These are phyloP conservation scores for Carex parvula DNA, from an alignment of 176 grass and related monocot genomes.

Conservation along the genomic window DNA sequence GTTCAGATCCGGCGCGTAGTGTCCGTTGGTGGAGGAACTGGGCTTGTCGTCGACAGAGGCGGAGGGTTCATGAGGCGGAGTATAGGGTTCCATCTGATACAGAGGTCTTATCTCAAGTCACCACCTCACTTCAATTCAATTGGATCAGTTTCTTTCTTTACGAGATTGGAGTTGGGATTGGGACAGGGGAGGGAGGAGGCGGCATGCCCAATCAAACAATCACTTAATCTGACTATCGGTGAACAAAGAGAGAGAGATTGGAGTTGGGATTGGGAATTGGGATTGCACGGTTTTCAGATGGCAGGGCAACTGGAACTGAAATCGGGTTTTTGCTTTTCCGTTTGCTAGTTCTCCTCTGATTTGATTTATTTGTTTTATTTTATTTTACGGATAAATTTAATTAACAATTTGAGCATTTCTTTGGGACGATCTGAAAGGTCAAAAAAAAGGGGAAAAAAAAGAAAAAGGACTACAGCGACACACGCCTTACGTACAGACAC, in stretches of 20 bases:
- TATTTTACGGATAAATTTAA: neutral
- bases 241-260: neutral
- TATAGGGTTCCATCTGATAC: slow-evolving; percentile 7
- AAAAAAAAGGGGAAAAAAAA: neutral
- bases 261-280: neutral
- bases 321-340: neutral
- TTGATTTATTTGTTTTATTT: slow-evolving; percentile 2
- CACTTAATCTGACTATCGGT: neutral
- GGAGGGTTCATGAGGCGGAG: neutral
- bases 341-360: neutral
- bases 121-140: neutral
- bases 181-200: neutral
- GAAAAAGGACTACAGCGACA: neutral
- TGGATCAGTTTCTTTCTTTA: neutral
- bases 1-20: neutral
- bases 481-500: neutral
- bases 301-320: neutral
- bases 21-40: neutral
- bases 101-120: neutral
- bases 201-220: neutral
- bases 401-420: neutral
- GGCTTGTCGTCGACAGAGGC: neutral
- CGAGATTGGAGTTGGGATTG: neutral
- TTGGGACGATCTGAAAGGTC: neutral
- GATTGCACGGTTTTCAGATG: neutral